Evolutionary conservation across 1,139 yeast genomes (phyloP).

Genomic region (Geotrichum australiense): DNA sequence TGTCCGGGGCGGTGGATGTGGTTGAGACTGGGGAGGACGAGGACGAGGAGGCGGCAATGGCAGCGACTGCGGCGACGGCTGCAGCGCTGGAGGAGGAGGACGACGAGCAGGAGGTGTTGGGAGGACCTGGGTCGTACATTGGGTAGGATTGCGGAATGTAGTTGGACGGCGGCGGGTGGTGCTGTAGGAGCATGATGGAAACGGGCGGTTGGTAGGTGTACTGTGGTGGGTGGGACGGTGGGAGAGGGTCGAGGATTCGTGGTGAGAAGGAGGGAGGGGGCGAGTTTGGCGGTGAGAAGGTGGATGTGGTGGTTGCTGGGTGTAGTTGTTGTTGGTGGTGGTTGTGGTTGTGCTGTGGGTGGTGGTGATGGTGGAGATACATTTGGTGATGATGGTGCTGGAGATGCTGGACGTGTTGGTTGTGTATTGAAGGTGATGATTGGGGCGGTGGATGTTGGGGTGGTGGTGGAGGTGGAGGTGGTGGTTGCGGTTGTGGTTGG

Average conservation of each 20-base stretch:
- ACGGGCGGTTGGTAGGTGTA: conserved; percentile 3
- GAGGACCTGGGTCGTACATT: conserved; percentile 1
- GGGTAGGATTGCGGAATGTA: not conserved
- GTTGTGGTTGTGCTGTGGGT: conserved; percentile 7
- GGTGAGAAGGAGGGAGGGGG: conserved; percentile 1
- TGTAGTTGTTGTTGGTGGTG: not conserved
- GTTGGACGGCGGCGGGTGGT: not conserved
- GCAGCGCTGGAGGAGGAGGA: conserved; percentile 1
- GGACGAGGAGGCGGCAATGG: not conserved
- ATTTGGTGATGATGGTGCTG: conserved; percentile 5
- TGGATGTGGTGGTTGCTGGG: conserved; percentile 6
- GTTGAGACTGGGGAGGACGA: not conserved
- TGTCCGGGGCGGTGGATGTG: conserved; percentile 15
- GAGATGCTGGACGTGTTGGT: not conserved
- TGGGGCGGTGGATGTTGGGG: not conserved
- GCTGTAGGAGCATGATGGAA: conserved; percentile 8
- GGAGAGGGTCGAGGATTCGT: conserved; percentile 5
- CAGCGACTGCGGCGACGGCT: conserved; percentile 4
- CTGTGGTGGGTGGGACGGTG: not conserved
- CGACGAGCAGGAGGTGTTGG: conserved; percentile 1
- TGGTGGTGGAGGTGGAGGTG: not conserved
- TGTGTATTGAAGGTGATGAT: not conserved
- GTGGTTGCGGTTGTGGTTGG: not conserved
- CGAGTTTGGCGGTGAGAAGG: conserved; percentile 5
- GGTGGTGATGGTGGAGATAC: conserved; percentile 9